Conservation (phyloP, 176 grass and related monocot species). For the Phragmites australis region DNA sequence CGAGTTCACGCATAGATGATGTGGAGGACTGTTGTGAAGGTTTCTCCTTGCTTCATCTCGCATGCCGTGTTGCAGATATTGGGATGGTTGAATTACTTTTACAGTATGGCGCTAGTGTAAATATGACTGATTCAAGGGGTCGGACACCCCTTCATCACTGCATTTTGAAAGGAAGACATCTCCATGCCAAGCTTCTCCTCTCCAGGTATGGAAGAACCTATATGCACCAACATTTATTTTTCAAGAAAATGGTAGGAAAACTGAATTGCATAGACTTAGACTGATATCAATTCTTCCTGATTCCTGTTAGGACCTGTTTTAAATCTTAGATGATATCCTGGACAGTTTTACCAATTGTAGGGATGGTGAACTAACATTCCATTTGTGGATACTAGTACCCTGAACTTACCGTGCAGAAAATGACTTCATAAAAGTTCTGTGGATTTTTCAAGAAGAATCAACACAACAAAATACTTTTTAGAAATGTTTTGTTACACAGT, state of each 20-base stretch:
- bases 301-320: background rate
- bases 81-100: slow-evolving; percentile 92
- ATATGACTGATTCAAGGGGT: slow-evolving; percentile 69
- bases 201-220: slow-evolving; percentile 59
- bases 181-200: slow-evolving; percentile 74
- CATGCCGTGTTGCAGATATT: slow-evolving; percentile 74
- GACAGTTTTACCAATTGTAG: background rate
- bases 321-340: no score
- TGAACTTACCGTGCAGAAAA: background rate
- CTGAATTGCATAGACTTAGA: background rate
- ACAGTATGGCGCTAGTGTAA: slow-evolving; percentile 89
- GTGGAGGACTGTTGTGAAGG: slow-evolving; percentile 64
- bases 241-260: background rate
- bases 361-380: background rate
- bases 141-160: slow-evolving; percentile 88
- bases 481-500: background rate
- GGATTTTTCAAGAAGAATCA: no score
- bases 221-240: background rate
- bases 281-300: background rate
- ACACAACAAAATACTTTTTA: no score
- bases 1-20: slow-evolving; percentile 50
- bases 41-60: slow-evolving; percentile 92
- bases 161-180: slow-evolving; percentile 74
- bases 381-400: background rate
- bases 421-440: background rate